These are phyloP conservation scores for Yamadazyma epiphylla DNA, from an alignment of 1,139 yeast species.

Conservation along the genomic window DNA sequence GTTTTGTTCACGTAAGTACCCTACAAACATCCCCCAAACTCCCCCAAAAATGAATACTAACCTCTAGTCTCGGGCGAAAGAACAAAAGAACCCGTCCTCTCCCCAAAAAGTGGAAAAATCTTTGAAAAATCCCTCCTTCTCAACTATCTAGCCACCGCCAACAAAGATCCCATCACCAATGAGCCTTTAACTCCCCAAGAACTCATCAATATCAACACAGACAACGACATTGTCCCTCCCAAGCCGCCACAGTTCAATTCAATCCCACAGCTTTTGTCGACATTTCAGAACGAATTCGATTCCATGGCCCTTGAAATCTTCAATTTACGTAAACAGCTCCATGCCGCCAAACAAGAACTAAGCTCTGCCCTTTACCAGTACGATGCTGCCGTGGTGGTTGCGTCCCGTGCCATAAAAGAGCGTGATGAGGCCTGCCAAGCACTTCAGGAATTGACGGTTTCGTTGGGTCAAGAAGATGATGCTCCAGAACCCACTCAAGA, in stretches of 20 bases:
- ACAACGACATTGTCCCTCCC: slow-evolving; percentile 34
- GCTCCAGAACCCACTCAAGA: slow-evolving; percentile 1
- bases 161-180: slow-evolving; percentile 73
- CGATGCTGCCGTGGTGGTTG: slow-evolving; percentile 89
- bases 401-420: slow-evolving; percentile 67
- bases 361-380: slow-evolving; percentile 76
- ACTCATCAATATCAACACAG: slow-evolving; percentile 42
- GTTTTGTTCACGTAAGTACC: slow-evolving; percentile 8
- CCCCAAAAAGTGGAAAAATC: slow-evolving; percentile 67
- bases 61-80: slow-evolving; percentile 60
- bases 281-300: slow-evolving; percentile 90
- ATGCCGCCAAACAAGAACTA: slow-evolving; percentile 63
- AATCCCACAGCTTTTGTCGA: slow-evolving; percentile 71
- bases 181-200: slow-evolving; percentile 59
- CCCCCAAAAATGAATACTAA: slow-evolving; percentile 9
- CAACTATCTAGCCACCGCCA: slow-evolving; percentile 60
- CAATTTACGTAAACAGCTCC: slow-evolving; percentile 68
- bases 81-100: slow-evolving; percentile 67
- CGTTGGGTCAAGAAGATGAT: slow-evolving; percentile 18
- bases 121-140: slow-evolving; percentile 64
- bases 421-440: slow-evolving; percentile 69
- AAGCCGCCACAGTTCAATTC: slow-evolving; percentile 55
- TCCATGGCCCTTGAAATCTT: slow-evolving; percentile 79
- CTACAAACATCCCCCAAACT: background rate
- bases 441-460: slow-evolving; percentile 42